Evolutionary conservation across 2,329 filamentous ascomycete genomes (phyloP), one percentile per base, ranked within the genome.

Genomic region (Trichoderma polysporum): DNA sequence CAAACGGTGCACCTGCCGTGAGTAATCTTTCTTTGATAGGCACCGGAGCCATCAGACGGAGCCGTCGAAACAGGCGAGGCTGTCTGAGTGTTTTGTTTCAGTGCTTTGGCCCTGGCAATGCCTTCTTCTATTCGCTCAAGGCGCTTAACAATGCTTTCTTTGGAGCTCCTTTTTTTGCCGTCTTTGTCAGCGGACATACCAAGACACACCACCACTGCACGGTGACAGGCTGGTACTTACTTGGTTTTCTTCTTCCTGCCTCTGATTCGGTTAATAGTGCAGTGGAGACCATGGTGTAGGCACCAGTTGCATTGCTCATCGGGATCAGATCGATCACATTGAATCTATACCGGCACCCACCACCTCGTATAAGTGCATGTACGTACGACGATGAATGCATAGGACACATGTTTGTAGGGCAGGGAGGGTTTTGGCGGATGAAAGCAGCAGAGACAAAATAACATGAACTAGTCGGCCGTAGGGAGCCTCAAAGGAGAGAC

Each of bases 291-390:
- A 69, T 84, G 83, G 71, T 84, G 81, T 58, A 75, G 77, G 70
- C 83, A 85, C 82, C 82, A 85, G 71, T 85, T 81, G 73, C 83
- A 85, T 57, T 78, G 75, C 4, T 52, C 37, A 39, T 66, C 68
- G 3, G 80, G 79, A 10, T 76, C 68, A 17, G 76, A 76, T 2
- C 76, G 76, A 70, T 83, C 83, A 69, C 83, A 85, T 76, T 84
- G 83, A 68, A 85, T 85, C 82, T 84, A 62, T 17, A 37, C n/a
- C 6, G 25, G 12, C 33, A 37, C 27, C 19, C 31, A 45, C 47
- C 54, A 56, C 54, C 33, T 54, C 59, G 56, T 67, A 62, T 68
- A 62, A 69, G 66, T 53, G 49, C 53, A 35, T 25, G 15, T 56
- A 25, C 39, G 10, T 45, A 4, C 8, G 41, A 1, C 19, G 41